Conservation (phyloP, 2,329 filamentous ascomycete genomes). For the Fusarium cyanostomum region DNA sequence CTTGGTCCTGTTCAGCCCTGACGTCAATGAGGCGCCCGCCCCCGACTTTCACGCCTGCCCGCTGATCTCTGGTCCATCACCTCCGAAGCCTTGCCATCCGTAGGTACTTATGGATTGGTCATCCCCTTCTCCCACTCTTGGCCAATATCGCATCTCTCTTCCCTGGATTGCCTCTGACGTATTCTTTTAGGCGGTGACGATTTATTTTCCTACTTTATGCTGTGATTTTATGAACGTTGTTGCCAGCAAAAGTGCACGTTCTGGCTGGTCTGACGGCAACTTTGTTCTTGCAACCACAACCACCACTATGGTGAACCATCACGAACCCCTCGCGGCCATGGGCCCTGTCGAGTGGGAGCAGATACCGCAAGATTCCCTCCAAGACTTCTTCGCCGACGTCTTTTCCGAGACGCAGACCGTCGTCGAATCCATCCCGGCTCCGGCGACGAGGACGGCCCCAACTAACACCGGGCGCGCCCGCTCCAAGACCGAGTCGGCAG, state of each 20-base stretch:
- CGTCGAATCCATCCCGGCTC: conserved; percentile 76
- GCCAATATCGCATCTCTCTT: conserved; percentile 9
- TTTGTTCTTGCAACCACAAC: neutral
- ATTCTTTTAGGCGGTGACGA: neutral
- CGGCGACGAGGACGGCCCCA: conserved; percentile 48
- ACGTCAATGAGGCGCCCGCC: conserved; percentile 30
- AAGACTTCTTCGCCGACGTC: conserved; percentile 64
- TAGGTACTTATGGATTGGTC: conserved; percentile 7
- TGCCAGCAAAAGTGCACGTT: neutral
- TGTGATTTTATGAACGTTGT: neutral
- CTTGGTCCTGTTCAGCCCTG: conserved; percentile 1
- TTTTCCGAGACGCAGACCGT: conserved; percentile 76
- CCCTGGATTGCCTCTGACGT: conserved; percentile 29
- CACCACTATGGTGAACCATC: conserved; percentile 62
- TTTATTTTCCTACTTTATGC: neutral
- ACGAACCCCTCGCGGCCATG: conserved; percentile 67
- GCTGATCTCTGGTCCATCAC: conserved; percentile 25
- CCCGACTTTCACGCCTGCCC: conserved; percentile 31
- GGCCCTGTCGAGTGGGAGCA: conserved; percentile 64
- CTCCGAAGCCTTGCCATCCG: conserved; percentile 13
- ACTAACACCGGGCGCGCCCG: conserved; percentile 58
- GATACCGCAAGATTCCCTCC: conserved; percentile 58
- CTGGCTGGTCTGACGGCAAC: neutral
- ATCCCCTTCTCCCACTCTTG: conserved; percentile 11
- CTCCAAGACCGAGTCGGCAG: conserved; percentile 64